Conservation (phyloP, 1,284 basidiomycete species). For the Ganoderma lingzhi region DNA sequence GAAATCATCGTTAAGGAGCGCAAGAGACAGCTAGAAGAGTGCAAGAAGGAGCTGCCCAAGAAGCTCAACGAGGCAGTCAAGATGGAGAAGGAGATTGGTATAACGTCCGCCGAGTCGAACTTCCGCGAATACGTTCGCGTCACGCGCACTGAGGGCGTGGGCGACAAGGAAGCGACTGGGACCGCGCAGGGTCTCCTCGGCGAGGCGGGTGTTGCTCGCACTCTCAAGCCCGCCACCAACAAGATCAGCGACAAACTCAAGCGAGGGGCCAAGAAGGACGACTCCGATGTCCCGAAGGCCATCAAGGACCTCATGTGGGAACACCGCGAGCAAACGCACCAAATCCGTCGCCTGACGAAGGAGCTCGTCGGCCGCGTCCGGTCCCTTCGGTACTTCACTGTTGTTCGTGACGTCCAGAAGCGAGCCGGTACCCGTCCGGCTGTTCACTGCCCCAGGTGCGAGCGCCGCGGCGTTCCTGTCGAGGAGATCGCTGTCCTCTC, state of each 20-base stretch:
- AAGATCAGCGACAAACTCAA: constrained; percentile 44
- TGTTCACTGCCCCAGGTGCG: constrained; percentile 70
- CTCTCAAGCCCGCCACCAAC: constrained; percentile 37
- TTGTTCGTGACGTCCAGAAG: constrained; percentile 88
- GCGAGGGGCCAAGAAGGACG: constrained; percentile 59
- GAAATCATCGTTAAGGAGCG: constrained; percentile 90
- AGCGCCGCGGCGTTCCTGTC: constrained; percentile 61
- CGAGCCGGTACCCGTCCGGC: constrained; percentile 64
- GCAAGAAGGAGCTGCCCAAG: constrained; percentile 75
- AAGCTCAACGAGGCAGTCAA: constrained; percentile 74
- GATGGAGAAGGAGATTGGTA: constrained; percentile 71
- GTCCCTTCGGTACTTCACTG: constrained; percentile 90
- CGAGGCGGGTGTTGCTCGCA: constrained; percentile 58
- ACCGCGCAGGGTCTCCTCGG: constrained; percentile 68
- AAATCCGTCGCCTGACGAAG: constrained; percentile 83
- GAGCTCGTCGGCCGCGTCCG: constrained; percentile 90
- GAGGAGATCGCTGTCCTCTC: constrained; percentile 85
- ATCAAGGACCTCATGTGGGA: constrained; percentile 77
- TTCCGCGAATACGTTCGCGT: constrained; percentile 81
- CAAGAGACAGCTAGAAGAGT: constrained; percentile 79
- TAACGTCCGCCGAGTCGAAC: constrained; percentile 71
- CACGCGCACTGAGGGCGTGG: constrained; percentile 73
- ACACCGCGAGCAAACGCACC: constrained; percentile 87
- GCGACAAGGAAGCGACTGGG: constrained; percentile 78
- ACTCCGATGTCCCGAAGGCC: constrained; percentile 56